phyloP scores from a whole-genome alignment of 768 basidiomycete genomes.

The Rhizopogon sp. region DNA sequence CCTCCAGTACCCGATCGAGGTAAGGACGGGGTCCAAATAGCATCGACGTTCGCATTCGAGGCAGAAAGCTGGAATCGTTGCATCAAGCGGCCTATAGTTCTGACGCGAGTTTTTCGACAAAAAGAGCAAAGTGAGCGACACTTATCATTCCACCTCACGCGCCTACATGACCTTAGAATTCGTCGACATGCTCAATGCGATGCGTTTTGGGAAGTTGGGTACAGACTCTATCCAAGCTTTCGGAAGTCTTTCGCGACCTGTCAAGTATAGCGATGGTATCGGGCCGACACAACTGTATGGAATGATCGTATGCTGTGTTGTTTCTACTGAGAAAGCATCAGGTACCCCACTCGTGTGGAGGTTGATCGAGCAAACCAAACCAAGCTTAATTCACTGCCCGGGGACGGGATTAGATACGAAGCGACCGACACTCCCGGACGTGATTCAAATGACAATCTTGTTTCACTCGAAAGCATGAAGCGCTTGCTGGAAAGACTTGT shows the following conservation, averaged over 20 bases:
- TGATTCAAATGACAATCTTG: constrained; percentile 36
- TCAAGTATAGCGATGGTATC: constrained; percentile 67
- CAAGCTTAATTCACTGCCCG: constrained; percentile 42
- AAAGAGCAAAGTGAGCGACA: constrained; percentile 61
- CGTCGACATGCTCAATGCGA: constrained; percentile 81
- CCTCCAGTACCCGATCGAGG: constrained; percentile 67
- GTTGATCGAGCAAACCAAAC: constrained; percentile 64
- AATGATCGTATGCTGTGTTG: not conserved
- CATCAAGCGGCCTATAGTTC: constrained; percentile 46
- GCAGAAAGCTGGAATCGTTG: constrained; percentile 67
- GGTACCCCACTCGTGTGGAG: constrained; percentile 66
- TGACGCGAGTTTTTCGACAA: constrained; percentile 83
- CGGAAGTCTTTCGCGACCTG: constrained; percentile 45
- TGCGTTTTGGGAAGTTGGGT: constrained; percentile 71
- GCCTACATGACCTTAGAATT: constrained; percentile 39
- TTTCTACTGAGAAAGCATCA: constrained; percentile 20
- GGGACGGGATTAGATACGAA: constrained; percentile 32
- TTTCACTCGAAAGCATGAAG: constrained; percentile 34
- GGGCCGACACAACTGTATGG: constrained; percentile 77
- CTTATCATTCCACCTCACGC: not conserved
- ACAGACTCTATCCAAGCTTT: constrained; percentile 43
- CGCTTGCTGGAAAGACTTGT: constrained; percentile 57
- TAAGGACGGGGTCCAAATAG: constrained; percentile 42
- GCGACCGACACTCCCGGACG: constrained; percentile 42
- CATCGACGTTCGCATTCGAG: constrained; percentile 72